Evolutionary conservation across 805 yeast species (phyloP), one percentile per base, ranked within the genome.

Genomic region (Metschnikowia gelsemii): DNA sequence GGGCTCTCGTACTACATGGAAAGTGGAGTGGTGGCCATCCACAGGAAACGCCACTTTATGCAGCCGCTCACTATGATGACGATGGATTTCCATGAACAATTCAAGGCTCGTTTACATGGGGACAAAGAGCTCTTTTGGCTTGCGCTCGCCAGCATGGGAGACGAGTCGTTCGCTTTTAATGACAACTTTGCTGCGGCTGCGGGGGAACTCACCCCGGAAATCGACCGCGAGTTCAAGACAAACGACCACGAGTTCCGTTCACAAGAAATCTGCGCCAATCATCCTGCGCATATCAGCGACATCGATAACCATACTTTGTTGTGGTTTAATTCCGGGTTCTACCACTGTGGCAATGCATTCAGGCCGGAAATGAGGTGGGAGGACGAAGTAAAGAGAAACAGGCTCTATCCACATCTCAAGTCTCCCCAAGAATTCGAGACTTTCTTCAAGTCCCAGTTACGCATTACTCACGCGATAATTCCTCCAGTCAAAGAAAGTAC

Each of bases 261-360:
- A 32, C 48, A 63, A 36, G 81, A 77, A 59, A 47, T 79, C 18
- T 79, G 85, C 54, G 70, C 82, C 1, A 78, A 80, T 23, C 84
- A 79, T 55, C 84, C 84, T 0, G 82, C 78, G 2, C 86, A 80
- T 58, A 57, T 80, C 8, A 61, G 67, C 17, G 81, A 76, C 38
- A 61, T 63, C 17, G 81, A 76, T 55, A 61, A 70, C 37, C 67
- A 64, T 25, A 66, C 76, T 0, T 56, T 80, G 33, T 52, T 81
- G 3, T 84, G 89, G 88, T 69, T 82, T 32, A 83, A 83, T 52
- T 83, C 87, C 13, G 91, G 91, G 0, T 72, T 82, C 56, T 65
- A 71, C 35, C 75, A 70, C 37, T 84, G 89, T 59, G 68, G 68
- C 2, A 58, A 64, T 58, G 14, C 62, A 50, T 35, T 42, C n/a